phyloP scores from a whole-genome alignment of 2,329 filamentous ascomycete genomes.

The Botrytis deweyae region DNA sequence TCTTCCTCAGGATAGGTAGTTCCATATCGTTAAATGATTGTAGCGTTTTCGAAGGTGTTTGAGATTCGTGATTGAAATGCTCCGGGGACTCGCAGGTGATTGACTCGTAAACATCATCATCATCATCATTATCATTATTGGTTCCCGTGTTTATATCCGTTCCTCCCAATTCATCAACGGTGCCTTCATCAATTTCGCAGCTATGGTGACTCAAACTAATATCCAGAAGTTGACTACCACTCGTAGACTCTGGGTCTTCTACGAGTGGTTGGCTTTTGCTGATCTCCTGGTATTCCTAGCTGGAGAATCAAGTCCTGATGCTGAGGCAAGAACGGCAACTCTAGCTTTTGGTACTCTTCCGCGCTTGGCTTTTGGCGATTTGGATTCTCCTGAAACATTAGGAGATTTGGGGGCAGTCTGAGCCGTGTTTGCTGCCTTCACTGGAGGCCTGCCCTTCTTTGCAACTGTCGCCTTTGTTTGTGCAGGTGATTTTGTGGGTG shows the following conservation, averaged over 20 bases:
- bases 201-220: conserved; percentile 14
- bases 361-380: conserved; percentile 25
- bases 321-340: conserved; percentile 17
- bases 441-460: neutral
- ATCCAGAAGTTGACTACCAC: conserved; percentile 40
- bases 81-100: neutral
- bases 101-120: conserved; percentile 14
- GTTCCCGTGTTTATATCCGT: neutral
- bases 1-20: conserved; percentile 4
- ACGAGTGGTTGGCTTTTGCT: conserved; percentile 41
- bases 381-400: conserved; percentile 23
- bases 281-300: conserved; percentile 23
- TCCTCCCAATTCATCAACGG: neutral
- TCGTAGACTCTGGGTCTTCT: conserved; percentile 37
- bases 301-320: conserved; percentile 21
- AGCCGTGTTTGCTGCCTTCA: neutral
- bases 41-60: conserved; percentile 20
- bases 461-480: neutral
- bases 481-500: conserved; percentile 14
- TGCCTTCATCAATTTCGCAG: neutral
- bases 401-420: conserved; percentile 22
- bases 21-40: neutral
- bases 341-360: conserved; percentile 22
- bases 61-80: conserved; percentile 15
- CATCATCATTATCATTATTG: conserved; percentile 6